Percentiles rank a stretch among this genome's conserved stretches.
phyloP scores from a whole-genome alignment of 352 stramenopile genomes.

The Vaucheria bursata region DNA sequence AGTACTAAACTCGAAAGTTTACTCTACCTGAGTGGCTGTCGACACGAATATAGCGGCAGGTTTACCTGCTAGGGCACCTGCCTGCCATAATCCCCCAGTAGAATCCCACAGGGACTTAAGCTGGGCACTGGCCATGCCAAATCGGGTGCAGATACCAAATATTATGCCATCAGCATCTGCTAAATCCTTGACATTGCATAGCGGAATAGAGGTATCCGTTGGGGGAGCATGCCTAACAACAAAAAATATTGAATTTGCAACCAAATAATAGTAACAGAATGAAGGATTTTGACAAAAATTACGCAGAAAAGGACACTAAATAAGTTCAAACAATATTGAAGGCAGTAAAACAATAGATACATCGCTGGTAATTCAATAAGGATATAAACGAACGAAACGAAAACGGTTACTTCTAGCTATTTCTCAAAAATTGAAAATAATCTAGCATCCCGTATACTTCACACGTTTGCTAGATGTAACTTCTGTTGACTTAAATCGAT shows the following conservation, averaged over 20 bases:
- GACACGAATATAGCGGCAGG: conserved; percentile 73
- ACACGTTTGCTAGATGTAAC: too few species aligned
- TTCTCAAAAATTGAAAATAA: too few species aligned
- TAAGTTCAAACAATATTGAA: too few species aligned
- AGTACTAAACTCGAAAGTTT: neutral
- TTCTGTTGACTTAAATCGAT: too few species aligned
- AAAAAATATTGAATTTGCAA: neutral
- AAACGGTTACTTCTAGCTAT: too few species aligned
- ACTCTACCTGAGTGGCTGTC: conserved; percentile 53
- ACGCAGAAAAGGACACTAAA: too few species aligned
- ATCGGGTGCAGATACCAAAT: conserved; percentile 69
- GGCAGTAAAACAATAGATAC: too few species aligned
- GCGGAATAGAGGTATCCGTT: conserved; percentile 56
- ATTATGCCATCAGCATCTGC: conserved; percentile 67
- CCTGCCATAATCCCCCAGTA: conserved; percentile 35
- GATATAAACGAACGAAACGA: too few species aligned
- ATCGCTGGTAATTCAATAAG: too few species aligned
- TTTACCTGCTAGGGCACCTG: conserved; percentile 71
- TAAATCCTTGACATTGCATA: conserved; percentile 58
- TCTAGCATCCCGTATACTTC: too few species aligned
- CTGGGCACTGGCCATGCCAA: conserved; percentile 67
- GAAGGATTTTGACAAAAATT: too few species aligned
- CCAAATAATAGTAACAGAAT: neutral
- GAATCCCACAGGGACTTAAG: conserved; percentile 77
- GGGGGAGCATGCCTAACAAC: conserved; percentile 50